Evolutionary conservation across 2,329 filamentous ascomycete genomes (phyloP), one percentile per base, ranked within the genome.

Genomic region (Epichloe typhina): DNA sequence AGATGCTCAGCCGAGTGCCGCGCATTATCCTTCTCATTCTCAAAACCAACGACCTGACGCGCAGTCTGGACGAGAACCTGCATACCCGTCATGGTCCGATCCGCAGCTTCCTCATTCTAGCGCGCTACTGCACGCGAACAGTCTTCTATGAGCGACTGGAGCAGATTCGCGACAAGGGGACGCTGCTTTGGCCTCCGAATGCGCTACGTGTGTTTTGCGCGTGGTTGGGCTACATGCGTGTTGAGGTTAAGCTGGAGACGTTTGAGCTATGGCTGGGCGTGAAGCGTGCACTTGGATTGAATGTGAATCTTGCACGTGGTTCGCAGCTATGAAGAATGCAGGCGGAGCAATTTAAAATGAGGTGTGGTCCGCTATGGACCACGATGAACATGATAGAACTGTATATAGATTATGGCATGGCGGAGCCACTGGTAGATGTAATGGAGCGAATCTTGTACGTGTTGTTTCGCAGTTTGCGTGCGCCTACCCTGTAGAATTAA

Each of bases 41-140:
- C 55, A 98, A 98, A 71, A 98, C 93, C 2, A 98, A 98, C 65
- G 93, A 98, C 68, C 72, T 98, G 39, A 98, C 93, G 15, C 82
- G 93, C 56, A 93, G 85, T 59, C 77, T 98, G 17, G 93, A 98
- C 64, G 93, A 98, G 72, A 90, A 85, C 62, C 73, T 94, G 38
- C 84, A 90, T 50, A 93, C 87, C 0, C 75, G 78, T 6, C 76
- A 79, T 54, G 82, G 82, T 0, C 80, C 82, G 3, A 75, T 83
- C 55, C 74, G 80, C 46, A 77, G 71, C 13, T 86, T 86, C 59
- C 69, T 86, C 61, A 86, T 86, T 55, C 71, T 86, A 31, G 82
- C 82, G 3, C 69, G 80, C 36, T 86, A 86, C 66, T 85, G 82
- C 65, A 76, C 79, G 26, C 72, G 77, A 36, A 84, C 81, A 2